phyloP scores from a whole-genome alignment of 176 grass and related monocot genomes.

The Luzula sylvatica region DNA sequence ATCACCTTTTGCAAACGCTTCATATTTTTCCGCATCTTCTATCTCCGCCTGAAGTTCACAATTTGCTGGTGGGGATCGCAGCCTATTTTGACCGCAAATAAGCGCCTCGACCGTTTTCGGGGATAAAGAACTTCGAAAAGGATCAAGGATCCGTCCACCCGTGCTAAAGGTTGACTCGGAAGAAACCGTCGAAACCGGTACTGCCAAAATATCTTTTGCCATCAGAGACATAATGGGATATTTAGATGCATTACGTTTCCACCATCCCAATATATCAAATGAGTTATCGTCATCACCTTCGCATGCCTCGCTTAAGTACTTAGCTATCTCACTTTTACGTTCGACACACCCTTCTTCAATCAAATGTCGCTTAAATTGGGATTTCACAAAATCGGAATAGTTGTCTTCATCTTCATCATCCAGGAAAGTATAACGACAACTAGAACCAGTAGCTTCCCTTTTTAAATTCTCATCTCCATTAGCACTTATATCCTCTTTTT shows the following conservation, averaged over 20 bases:
- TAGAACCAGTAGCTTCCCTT: background rate
- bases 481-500: background rate
- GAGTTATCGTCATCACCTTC: background rate
- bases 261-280: constrained; percentile 16
- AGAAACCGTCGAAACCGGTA: constrained; percentile 9
- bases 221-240: constrained; percentile 12
- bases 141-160: background rate
- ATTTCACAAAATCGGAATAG: constrained; percentile 1
- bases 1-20: too few relatives aligned
- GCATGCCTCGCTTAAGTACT: background rate
- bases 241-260: constrained; percentile 4
- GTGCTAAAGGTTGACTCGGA: constrained; percentile 15
- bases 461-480: background rate
- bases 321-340: background rate
- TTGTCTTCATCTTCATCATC: background rate
- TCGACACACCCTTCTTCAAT: background rate
- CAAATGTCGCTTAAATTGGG: constrained; percentile 12
- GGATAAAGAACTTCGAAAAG: too few relatives aligned
- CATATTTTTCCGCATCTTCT: too few relatives aligned
- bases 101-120: too few relatives aligned
- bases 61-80: too few relatives aligned
- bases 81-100: too few relatives aligned
- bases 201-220: constrained; percentile 3
- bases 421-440: background rate
- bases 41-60: too few relatives aligned